phyloP scores from a whole-genome alignment of 768 basidiomycete genomes.

The Leccinum incarnatum region DNA sequence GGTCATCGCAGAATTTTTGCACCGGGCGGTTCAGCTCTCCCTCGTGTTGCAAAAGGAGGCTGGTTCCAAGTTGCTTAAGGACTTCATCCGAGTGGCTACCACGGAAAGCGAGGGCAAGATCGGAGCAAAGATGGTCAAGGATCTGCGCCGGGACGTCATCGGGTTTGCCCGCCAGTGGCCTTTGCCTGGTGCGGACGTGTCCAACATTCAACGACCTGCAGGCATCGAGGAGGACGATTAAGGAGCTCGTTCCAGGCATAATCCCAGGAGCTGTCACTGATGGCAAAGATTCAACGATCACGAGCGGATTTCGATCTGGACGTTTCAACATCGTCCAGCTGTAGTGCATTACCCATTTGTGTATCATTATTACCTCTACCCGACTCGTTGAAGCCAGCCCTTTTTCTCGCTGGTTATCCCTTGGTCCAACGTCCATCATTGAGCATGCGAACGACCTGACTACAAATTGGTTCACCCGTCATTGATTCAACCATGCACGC shows the following conservation, averaged over 20 bases:
- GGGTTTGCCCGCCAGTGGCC: constrained; percentile 87
- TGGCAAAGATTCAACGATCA: constrained; percentile 56
- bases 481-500: not conserved
- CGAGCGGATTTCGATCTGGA: constrained; percentile 26
- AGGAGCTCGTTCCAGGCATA: not conserved
- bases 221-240: constrained; percentile 58
- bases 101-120: constrained; percentile 64
- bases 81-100: constrained; percentile 85
- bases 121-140: constrained; percentile 66
- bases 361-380: constrained; percentile 4
- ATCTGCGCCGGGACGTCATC: constrained; percentile 77
- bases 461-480: no score
- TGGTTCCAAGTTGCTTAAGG: constrained; percentile 91
- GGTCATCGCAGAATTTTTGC: constrained; percentile 84
- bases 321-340: constrained; percentile 33
- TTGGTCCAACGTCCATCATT: no score
- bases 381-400: not conserved
- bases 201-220: constrained; percentile 50
- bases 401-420: not conserved
- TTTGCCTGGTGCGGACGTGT: constrained; percentile 76
- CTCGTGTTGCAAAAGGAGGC: constrained; percentile 91
- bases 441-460: not conserved
- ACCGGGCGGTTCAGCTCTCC: constrained; percentile 91
- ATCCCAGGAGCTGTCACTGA: constrained; percentile 2
- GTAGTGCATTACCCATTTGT: not conserved